Base-by-base conservation (phyloP, 441 rosid genomes). In the Viola pubescens region DNA sequence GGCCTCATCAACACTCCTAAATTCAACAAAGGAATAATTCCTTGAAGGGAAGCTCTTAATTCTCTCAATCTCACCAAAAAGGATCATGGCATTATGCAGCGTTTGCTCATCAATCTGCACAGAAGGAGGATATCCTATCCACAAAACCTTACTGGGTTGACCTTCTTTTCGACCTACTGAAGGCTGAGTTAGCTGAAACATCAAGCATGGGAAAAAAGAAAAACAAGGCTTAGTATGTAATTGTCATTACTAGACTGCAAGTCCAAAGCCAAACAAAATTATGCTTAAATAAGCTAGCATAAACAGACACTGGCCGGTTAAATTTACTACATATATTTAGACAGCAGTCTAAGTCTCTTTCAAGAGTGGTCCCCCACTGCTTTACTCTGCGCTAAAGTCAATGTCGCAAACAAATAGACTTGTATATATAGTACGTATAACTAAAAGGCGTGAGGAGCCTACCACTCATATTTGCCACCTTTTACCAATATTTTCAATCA, bases 31-130 rank as follows among this genome's bases (percentile, higher is more conserved):
- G 42, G 97, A 84, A 71, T 79, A 90, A 69, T 94, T 71, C 71
- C 88, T 88, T 42, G 88, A 73, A 38, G 95, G 96, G 64, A 82
- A 90, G 66, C 96, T 83, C 70, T 78, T 88, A 41, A 79, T 87
- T 70, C 85, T 85, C 82, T 88, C 97, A 73, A 94, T 94, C 83
- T 94, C 99, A 39, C 99, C 99, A 70, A 88, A 94, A 65, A 90
- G 82, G 69, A 94, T 94, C 97, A 90, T 83, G 37, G 90, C 88
- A 80, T 94, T 94, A 71, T 88, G 95, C 64, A 94, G 84, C 96
- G 83, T 86, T 65, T 85, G 94, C 57, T 94, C 97, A 72, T 86
- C 95, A 38, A 94, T 84, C 77, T 79, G 94, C 61, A 86, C 77
- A 49, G 91, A 76, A 64, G 98, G 95, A 62, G 99, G 99, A 73